phyloP scores from a whole-genome alignment of 805 yeast species.

The Saccharomycopsis oosterbeekiorum region DNA sequence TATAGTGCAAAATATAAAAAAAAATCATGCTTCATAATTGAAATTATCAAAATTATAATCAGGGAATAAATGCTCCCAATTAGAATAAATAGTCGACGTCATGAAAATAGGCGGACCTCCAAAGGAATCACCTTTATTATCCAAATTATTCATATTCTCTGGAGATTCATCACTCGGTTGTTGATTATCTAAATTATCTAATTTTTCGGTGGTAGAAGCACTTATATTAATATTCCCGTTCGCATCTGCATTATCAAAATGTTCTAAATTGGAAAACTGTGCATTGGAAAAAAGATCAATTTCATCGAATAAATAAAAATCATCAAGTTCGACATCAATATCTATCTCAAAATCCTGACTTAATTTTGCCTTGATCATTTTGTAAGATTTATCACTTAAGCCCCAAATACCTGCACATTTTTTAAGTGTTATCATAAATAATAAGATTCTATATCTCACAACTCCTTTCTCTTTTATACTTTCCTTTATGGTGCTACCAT shows the following conservation, averaged over 20 bases:
- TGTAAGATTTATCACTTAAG: constrained; percentile 36
- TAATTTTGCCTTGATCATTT: constrained; percentile 31
- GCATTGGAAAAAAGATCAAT: neutral
- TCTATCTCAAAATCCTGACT: constrained; percentile 19
- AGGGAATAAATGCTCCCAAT: constrained; percentile 42
- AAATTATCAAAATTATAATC: constrained; percentile 30
- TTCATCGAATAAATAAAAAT: neutral
- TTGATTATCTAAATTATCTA: neutral
- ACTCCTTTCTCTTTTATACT: neutral
- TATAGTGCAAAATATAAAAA: neutral
- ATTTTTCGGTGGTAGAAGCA: neutral
- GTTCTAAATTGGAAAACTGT: neutral
- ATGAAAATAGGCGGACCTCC: constrained; percentile 47
- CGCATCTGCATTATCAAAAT: neutral
- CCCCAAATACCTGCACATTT: constrained; percentile 38
- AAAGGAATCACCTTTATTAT: constrained; percentile 26
- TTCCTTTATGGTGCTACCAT: constrained; percentile 12
- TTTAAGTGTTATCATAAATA: constrained; percentile 32
- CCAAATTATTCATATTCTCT: neutral
- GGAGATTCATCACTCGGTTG: neutral
- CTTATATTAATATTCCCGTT: neutral
- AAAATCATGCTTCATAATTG: neutral
- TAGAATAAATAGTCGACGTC: constrained; percentile 39
- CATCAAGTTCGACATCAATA: constrained; percentile 8
- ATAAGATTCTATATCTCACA: constrained; percentile 26